These are phyloP conservation scores for Gentiana dahurica DNA, from an alignment of 257 asterid genomes.

Conservation along the genomic window DNA sequence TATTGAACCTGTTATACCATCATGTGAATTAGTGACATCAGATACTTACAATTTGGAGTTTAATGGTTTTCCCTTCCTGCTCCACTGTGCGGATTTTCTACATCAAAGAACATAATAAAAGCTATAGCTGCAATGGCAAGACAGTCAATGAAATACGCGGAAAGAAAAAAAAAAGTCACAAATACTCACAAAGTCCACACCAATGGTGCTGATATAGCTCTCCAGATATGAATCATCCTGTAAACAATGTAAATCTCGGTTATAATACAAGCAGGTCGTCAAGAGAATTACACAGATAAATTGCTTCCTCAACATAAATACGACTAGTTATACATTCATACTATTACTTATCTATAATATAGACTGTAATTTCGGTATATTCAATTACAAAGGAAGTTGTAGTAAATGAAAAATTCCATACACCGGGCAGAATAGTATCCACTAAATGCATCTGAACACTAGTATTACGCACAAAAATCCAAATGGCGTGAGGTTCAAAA, in stretches of 20 bases:
- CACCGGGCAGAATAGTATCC: too few species aligned
- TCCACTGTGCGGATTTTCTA: constrained; percentile 93
- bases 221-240: constrained; percentile 95
- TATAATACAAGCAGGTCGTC: constrained; percentile 1
- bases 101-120: constrained; percentile 11
- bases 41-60: constrained; percentile 79
- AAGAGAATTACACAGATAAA: too few species aligned
- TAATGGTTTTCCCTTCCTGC: constrained; percentile 90
- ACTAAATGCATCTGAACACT: too few species aligned
- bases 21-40: constrained; percentile 1
- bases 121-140: not conserved
- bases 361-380: too few species aligned
- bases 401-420: too few species aligned
- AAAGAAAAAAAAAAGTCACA: not conserved
- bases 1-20: not conserved
- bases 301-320: too few species aligned
- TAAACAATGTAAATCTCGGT: constrained; percentile 9
- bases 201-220: constrained; percentile 91
- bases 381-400: too few species aligned
- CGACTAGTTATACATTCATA: too few species aligned
- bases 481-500: too few species aligned
- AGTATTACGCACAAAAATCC: too few species aligned
- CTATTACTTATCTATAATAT: too few species aligned
- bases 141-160: not conserved
- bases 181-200: constrained; percentile 87